Conservation (phyloP, 176 grass and related monocot species). For the Aegilops tauschii region DNA sequence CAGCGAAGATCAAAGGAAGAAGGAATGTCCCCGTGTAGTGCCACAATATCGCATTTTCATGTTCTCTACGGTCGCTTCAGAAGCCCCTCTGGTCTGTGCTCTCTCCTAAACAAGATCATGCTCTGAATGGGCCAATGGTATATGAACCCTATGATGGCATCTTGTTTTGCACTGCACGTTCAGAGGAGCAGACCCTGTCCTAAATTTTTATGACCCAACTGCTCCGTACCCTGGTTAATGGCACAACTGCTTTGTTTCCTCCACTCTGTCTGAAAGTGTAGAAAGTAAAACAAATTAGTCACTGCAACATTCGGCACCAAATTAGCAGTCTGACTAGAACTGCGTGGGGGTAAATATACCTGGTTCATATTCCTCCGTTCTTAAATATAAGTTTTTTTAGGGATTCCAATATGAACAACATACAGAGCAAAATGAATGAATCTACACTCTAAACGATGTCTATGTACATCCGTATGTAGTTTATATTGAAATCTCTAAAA, state of each 20-base stretch:
- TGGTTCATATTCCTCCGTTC: not conserved
- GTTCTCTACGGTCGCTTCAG: conserved; percentile 4
- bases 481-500: too few relatives aligned
- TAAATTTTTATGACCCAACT: conserved; percentile 46
- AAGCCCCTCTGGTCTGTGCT: not conserved
- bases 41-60: conserved; percentile 2
- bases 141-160: conserved; percentile 34
- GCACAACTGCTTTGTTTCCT: conserved; percentile 11
- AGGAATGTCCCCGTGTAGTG: conserved; percentile 29
- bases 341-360: not conserved
- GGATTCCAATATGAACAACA: too few relatives aligned
- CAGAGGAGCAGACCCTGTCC: conserved; percentile 29
- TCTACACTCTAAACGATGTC: too few relatives aligned
- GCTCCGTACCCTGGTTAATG: conserved; percentile 32
- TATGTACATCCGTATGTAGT: too few relatives aligned
- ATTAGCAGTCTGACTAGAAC: not conserved
- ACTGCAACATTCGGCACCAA: not conserved
- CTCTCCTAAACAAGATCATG: conserved; percentile 23
- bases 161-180: conserved; percentile 23
- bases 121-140: conserved; percentile 25
- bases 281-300: not conserved
- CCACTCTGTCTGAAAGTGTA: not conserved
- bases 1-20: conserved; percentile 19
- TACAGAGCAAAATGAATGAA: too few relatives aligned
- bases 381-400: too few relatives aligned